Evolutionary conservation across 768 basidiomycete genomes (phyloP), one percentile per base, ranked within the genome.

Genomic region (Rubroboletus pulcherrimus): DNA sequence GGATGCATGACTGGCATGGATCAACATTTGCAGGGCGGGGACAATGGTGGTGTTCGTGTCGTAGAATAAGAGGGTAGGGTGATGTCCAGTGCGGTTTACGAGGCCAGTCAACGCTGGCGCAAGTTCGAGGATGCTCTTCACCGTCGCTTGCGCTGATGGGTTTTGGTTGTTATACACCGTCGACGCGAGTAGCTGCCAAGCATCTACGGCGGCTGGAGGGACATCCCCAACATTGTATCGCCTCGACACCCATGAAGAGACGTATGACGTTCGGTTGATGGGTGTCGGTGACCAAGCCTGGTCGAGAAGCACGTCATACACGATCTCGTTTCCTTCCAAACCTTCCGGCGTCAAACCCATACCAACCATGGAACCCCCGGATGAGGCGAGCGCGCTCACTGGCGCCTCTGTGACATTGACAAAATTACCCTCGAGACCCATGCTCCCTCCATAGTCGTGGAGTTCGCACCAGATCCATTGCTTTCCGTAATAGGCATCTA

Each of bases 391-490:
- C 4, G 75, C 75, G 5, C 55, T 51, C 35, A 76, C 21, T 4
- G 75, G 74, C 2, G 63, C 69, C 11, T 55, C 54, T 3, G 71
- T 74, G 44, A 76, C 40, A 41, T 68, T 75, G 26, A 62, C 59
- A n/a, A 76, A 62, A 51, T 73, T 73, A 60, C 75, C 68, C 49
- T 74, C 72, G 49, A 74, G 38, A 8, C 74, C 75, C 64, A 74
- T 69, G 44, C 65, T 75, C 7, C 75, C 74, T 35, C 75, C 75
- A 51, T 60, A 74, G 57, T 71, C 69, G 44, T 77, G 75, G 5
- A 77, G 66, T 55, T 75, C 63, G 62, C 75, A 76, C 75, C 75
- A 77, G 14, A 75, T 61, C 75, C 75, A 77, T 19, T 65, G 58
- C 46, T 74, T 77, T 5, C 75, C 76, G 38, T 67, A 75, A 59